Base-by-base conservation (phyloP, 2,329 filamentous ascomycete species). In the Aspergillaceae sp. region DNA sequence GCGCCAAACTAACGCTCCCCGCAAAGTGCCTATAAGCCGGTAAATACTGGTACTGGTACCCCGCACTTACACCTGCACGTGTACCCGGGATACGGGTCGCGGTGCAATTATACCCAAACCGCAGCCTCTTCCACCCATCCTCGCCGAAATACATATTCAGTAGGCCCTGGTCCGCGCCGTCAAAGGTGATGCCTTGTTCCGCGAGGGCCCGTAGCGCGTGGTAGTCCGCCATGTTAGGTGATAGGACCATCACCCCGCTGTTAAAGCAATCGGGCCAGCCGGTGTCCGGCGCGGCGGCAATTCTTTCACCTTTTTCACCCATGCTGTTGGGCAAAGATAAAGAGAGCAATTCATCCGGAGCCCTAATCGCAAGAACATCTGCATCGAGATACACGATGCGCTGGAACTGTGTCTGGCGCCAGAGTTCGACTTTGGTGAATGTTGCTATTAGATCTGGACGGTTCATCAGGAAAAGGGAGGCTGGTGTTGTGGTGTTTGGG, bases 221-320 rank as follows among this genome's bases (percentile, higher is more conserved):
- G 68, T 90, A 97, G 55, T 94, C 90, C 47, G 84, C 85, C 77
- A 90, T 74, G 67, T 91, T 85, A 32, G 92, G 92, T 10, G 77
- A 84, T 49, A 98, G 69, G 33, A 89, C 88, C 88, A 98, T 94
- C 57, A 98, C 82, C 60, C 92, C 92, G n/a, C 86, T 89, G 70
- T 98, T 98, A 80, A 97, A 97, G 50, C 90, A 79, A 70, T 98
- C 92, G 32, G 92, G 92, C 92, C 92, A 98, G 56, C 92, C 92
- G 58, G 97, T 89, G 67, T 98, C 92, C 30, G 92, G 90, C 7
- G 87, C 89, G 2, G 92, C 82, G 28, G 82, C 80, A 56, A 85
- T 32, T 9, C 30, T 9, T 32, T 32, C 8, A 32, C 30, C 30
- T 32, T 32, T 32, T 32, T 32, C 30, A 9, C 8, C 30, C 30